Evolutionary conservation across 2,329 filamentous ascomycete species (phyloP).

Genomic region (Mariannaea sp.): DNA sequence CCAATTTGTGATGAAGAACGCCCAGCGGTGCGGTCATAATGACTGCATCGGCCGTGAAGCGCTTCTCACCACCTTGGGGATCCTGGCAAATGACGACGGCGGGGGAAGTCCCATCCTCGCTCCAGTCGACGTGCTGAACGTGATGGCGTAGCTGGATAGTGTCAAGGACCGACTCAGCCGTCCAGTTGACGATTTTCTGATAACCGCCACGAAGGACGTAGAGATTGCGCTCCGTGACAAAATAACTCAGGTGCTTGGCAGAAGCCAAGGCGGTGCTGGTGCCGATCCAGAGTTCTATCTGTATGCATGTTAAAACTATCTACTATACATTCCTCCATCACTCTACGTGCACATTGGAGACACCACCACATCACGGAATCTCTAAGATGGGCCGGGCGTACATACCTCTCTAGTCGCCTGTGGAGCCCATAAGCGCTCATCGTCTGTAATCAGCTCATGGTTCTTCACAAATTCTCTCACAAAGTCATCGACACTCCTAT

Average conservation of each 20-base stretch:
- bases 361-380: too few relatives aligned
- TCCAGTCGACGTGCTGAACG: constrained; percentile 11
- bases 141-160: constrained; percentile 8
- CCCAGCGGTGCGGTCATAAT: constrained; percentile 14
- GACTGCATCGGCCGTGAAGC: constrained; percentile 9
- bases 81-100: constrained; percentile 9
- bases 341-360: too few relatives aligned
- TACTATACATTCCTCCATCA: neutral
- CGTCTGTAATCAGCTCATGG: constrained; percentile 16
- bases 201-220: constrained; percentile 17
- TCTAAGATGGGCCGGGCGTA: too few relatives aligned
- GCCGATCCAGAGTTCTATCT: constrained; percentile 18
- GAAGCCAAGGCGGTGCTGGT: constrained; percentile 16
- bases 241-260: constrained; percentile 15
- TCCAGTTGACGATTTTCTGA: constrained; percentile 17
- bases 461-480: constrained; percentile 15
- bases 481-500: constrained; percentile 14
- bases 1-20: constrained; percentile 6
- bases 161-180: constrained; percentile 16
- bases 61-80: constrained; percentile 6
- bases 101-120: constrained; percentile 8
- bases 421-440: constrained; percentile 17
- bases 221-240: constrained; percentile 17
- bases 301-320: neutral
- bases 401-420: constrained; percentile 14